Conservation (phyloP, 495 filamentous ascomycete species). For the Sphaerosporella brunnea region DNA sequence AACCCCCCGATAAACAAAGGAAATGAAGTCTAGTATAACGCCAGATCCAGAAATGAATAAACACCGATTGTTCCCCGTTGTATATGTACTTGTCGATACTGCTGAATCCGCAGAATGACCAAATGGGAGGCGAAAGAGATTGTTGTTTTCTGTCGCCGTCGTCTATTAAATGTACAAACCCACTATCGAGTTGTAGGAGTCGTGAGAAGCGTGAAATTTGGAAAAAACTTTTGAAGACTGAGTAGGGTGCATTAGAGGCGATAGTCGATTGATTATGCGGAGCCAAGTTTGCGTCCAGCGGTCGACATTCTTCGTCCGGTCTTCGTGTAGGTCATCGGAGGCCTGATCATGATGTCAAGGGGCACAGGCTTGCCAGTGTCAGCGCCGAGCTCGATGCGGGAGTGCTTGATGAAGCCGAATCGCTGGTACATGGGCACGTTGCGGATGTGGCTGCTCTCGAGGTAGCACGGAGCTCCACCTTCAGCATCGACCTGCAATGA, state of each 20-base stretch:
- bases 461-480: conserved; percentile 42
- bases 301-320: conserved; percentile 10
- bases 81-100: not conserved
- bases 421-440: conserved; percentile 54
- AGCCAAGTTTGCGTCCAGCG: conserved; percentile 5
- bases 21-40: too few species aligned
- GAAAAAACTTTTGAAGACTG: not conserved
- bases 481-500: conserved; percentile 43
- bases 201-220: not conserved
- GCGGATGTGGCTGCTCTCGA: conserved; percentile 50
- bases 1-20: not conserved
- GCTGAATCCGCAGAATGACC: not conserved
- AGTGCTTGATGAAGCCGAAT: conserved; percentile 46
- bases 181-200: not conserved
- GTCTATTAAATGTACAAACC: conserved; percentile 1
- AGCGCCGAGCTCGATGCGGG: conserved; percentile 41
- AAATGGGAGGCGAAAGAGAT: not conserved
- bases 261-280: too few species aligned
- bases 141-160: not conserved
- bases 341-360: conserved; percentile 61
- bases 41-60: not conserved
- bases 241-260: too few species aligned
- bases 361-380: conserved; percentile 39
- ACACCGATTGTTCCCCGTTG: not conserved
- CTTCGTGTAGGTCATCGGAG: conserved; percentile 30